Base-by-base conservation (phyloP, 1,284 basidiomycete genomes). In the Ustilago cynodontis region DNA sequence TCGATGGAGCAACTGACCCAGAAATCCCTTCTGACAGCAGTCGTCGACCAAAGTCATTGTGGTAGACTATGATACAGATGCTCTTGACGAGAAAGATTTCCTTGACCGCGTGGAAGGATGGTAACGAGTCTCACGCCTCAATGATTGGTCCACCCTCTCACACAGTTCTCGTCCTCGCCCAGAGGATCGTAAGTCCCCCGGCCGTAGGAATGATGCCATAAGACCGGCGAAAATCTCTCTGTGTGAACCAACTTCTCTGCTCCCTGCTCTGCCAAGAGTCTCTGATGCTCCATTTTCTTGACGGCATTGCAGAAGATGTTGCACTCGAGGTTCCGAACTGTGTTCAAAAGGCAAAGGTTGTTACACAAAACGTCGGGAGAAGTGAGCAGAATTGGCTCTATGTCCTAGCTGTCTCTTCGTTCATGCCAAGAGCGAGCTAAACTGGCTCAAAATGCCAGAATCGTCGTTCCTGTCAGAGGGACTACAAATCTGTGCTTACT, bases 341-440 rank as follows among this genome's bases (percentile, higher is more conserved):
- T 16, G 14, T 37, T 2, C 0, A 18, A n/a, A 43, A 1, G 7
- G 11, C 41, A 8, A 43, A n/a, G n/a, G n/a, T 18, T 43, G 26
- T 49, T 49, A 24, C 22, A 49, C 47, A 49, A 28, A 10, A 16
- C 31, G 31, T 6, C 31, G 26, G 20, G 47, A 28, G 43, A 16
- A 2, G 20, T 18, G 24, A 49, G 47, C 47, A 28, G 16, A 49
- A 49, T 49, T 49, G 24, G 24, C 47, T 49, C 22, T 49, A n/a
- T 16, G n/a, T 20, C 43, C 18, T 47, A 47, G n/a, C n/a, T n/a
- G n/a, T 47, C 43, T 26, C n/a, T 26, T n/a, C 1, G 4, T 28
- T 24, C 13, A 24, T 49, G 47, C 47, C 24, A 49, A 29, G 50
- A 29, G 29, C 50, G 16, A 52, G 50, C 50, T 29, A 52, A 33